Conservation (phyloP, 352 stramenopile genomes). For the Phytophthora pluvialis region DNA sequence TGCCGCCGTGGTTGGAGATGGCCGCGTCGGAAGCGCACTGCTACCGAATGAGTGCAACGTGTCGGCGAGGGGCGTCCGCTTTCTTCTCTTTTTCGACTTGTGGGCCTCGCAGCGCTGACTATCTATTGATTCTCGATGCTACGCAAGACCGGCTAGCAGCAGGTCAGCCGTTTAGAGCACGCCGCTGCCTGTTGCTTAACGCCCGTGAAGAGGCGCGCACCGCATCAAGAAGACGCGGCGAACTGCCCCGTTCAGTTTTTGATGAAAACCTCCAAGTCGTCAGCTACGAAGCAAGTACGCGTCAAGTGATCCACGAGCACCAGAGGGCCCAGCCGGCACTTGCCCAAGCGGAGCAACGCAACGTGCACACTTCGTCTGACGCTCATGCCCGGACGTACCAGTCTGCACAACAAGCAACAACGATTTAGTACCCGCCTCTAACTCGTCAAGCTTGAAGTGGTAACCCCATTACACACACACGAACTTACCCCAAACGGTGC, state of each 20-base stretch:
- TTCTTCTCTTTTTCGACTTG: conserved; percentile 37
- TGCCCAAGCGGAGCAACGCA: conserved; percentile 54
- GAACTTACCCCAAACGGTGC: conserved; percentile 69
- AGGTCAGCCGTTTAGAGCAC: conserved; percentile 18
- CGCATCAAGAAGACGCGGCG: conserved; percentile 29
- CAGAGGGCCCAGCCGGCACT: conserved; percentile 51
- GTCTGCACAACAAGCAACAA: conserved; percentile 26
- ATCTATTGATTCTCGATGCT: conserved; percentile 24
- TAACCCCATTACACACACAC: conserved; percentile 14
- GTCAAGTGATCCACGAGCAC: conserved; percentile 68
- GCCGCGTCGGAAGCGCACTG: conserved; percentile 35
- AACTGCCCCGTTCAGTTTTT: conserved; percentile 31
- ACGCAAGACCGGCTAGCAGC: conserved; percentile 27
- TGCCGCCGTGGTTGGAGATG: conserved; percentile 27
- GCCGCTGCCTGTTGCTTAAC: conserved; percentile 16
- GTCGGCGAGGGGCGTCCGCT: conserved; percentile 5
- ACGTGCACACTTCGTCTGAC: conserved; percentile 69
- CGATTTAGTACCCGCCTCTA: conserved; percentile 4
- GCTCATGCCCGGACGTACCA: conserved; percentile 55
- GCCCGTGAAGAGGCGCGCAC: conserved; percentile 36
- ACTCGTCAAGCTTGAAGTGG: conserved; percentile 7
- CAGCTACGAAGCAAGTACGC: conserved; percentile 67
- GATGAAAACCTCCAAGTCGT: conserved; percentile 42
- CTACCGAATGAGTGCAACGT: conserved; percentile 22
- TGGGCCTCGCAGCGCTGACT: conserved; percentile 19